phyloP scores from a whole-genome alignment of 352 stramenopile species.

The Globisporangium viniferum region DNA sequence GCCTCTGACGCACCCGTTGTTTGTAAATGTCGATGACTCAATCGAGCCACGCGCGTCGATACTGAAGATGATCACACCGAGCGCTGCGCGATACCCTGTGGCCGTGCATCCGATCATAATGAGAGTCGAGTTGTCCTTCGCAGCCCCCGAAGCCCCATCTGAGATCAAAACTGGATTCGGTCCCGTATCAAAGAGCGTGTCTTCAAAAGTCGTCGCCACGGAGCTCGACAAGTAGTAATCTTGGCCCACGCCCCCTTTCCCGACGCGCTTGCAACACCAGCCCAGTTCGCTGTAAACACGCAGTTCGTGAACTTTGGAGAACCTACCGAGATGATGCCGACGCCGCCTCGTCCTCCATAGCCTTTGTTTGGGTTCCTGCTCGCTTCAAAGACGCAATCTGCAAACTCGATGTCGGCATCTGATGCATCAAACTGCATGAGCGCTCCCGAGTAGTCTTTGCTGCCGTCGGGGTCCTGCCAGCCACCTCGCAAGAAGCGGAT shows the following conservation, averaged over 20 bases:
- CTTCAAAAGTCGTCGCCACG: slow-evolving; percentile 13
- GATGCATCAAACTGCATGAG: slow-evolving; percentile 15
- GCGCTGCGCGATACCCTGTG: slow-evolving; percentile 6
- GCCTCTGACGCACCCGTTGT: slow-evolving; percentile 15
- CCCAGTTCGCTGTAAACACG: slow-evolving; percentile 20
- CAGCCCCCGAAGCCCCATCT: slow-evolving; percentile 14
- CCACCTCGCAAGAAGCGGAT: slow-evolving; percentile 13
- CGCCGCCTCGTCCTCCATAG: slow-evolving; percentile 15
- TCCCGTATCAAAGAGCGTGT: slow-evolving; percentile 19
- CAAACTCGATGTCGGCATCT: slow-evolving; percentile 11
- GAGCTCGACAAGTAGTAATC: slow-evolving; percentile 28
- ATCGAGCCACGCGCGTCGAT: slow-evolving; percentile 11
- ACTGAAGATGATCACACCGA: slow-evolving; percentile 7
- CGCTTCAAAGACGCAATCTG: slow-evolving; percentile 18
- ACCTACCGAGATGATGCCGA: slow-evolving; percentile 13
- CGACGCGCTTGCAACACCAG: slow-evolving; percentile 16
- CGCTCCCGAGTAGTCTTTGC: slow-evolving; percentile 12
- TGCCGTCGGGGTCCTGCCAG: slow-evolving; percentile 9
- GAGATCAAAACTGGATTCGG: slow-evolving; percentile 11
- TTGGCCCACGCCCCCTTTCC: slow-evolving; percentile 21
- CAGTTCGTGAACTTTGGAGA: slow-evolving; percentile 18
- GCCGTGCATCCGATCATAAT: not conserved
- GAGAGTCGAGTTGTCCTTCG: slow-evolving; percentile 19
- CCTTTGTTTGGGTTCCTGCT: slow-evolving; percentile 17
- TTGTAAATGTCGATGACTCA: slow-evolving; percentile 13